Conservation (phyloP, 192 early-diverging fungal species). For the Spizellomyces sp. region DNA sequence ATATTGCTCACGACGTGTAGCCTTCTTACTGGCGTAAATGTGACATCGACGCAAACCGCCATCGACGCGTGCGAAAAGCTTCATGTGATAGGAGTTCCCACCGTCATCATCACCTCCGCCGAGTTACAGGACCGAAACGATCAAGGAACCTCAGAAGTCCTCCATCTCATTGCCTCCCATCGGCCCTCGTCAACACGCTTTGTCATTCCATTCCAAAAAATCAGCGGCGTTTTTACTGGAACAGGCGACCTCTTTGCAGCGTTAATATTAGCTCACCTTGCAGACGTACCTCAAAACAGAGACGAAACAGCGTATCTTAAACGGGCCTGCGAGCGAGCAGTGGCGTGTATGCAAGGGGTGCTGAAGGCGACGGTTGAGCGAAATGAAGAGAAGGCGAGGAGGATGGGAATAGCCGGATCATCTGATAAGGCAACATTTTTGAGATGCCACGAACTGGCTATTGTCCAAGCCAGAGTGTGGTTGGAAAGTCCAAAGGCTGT, state of each 20-base stretch:
- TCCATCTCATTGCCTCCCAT: constrained; percentile 22
- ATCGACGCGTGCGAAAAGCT: constrained; percentile 59
- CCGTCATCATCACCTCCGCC: constrained; percentile 81
- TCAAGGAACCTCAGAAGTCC: constrained; percentile 4
- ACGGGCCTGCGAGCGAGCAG: constrained; percentile 66
- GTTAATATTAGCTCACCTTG: constrained; percentile 64
- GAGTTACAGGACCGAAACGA: constrained; percentile 22
- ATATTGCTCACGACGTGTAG: constrained; percentile 8
- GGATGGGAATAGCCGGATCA: constrained; percentile 15
- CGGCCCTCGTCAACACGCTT: constrained; percentile 39
- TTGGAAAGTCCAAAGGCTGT: constrained; percentile 53
- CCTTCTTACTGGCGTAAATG: constrained; percentile 59
- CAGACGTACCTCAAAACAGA: not conserved
- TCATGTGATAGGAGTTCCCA: constrained; percentile 66
- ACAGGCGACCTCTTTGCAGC: constrained; percentile 90
- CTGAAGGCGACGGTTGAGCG: constrained; percentile 60
- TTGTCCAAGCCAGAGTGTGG: constrained; percentile 67
- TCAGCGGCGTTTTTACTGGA: constrained; percentile 83
- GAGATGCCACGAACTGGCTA: constrained; percentile 66
- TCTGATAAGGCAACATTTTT: constrained; percentile 41
- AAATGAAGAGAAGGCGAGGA: constrained; percentile 33
- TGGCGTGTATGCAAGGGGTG: constrained; percentile 71
- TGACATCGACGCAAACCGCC: constrained; percentile 55
- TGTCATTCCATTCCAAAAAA: constrained; percentile 73
- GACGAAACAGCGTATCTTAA: constrained; percentile 25